These are phyloP conservation scores for Colletotrichum incanum DNA, from an alignment of 2,329 filamentous ascomycete species.

Conservation along the genomic window DNA sequence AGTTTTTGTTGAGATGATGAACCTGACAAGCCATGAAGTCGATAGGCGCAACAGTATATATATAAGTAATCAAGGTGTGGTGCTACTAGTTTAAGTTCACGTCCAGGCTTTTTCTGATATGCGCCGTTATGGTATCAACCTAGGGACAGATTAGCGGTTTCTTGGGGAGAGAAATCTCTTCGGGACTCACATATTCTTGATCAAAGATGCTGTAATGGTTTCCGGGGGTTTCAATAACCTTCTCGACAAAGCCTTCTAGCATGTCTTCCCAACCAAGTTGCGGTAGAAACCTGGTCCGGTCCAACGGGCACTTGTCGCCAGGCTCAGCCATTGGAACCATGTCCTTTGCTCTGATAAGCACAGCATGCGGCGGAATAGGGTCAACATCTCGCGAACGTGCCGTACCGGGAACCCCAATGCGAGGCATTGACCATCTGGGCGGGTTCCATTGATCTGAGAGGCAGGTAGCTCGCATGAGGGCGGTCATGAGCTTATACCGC, in stretches of 20 bases:
- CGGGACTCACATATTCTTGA: constrained; percentile 20
- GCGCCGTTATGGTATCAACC: too few relatives aligned
- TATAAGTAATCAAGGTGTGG: too few relatives aligned
- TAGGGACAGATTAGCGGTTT: too few relatives aligned
- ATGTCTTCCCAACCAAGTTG: constrained; percentile 38
- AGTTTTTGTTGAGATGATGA: too few relatives aligned
- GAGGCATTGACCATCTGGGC: constrained; percentile 13
- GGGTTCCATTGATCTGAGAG: constrained; percentile 34
- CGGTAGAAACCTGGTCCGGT: constrained; percentile 31
- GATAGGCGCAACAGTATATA: too few relatives aligned
- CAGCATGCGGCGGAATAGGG: constrained; percentile 19
- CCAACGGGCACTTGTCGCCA: constrained; percentile 26
- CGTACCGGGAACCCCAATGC: constrained; percentile 10
- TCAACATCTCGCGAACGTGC: constrained; percentile 15
- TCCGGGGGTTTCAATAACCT: constrained; percentile 30
- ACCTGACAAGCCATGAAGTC: too few relatives aligned
- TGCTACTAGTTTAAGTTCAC: too few relatives aligned
- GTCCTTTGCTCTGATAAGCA: constrained; percentile 28
- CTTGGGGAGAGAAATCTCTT: too few relatives aligned
- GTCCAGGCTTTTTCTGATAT: too few relatives aligned
- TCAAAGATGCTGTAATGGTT: constrained; percentile 38
- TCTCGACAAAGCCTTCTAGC: constrained; percentile 32
- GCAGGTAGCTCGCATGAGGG: constrained; percentile 36
- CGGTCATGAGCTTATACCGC: constrained; percentile 31
- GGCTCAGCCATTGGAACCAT: constrained; percentile 39